Conservation (phyloP, 2,329 filamentous ascomycete species). For the Dryadomyces sulphureus region DNA sequence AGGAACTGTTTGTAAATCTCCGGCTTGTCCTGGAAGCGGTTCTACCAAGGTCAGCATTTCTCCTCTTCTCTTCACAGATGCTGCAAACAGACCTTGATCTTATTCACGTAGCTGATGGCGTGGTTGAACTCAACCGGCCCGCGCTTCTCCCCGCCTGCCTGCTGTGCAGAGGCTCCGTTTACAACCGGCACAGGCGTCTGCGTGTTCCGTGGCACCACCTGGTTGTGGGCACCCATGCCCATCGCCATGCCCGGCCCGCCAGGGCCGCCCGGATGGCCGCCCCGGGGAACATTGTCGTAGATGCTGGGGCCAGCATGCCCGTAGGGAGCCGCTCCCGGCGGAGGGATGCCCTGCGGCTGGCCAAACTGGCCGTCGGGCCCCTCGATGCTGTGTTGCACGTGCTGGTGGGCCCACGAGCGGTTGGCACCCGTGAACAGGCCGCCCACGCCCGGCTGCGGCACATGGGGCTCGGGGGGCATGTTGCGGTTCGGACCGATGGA, state of each 20-base stretch:
- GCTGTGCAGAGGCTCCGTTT: conserved; percentile 44
- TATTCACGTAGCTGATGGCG: conserved; percentile 98
- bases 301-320: conserved; percentile 8
- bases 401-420: conserved; percentile 22
- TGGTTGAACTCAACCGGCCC: conserved; percentile 98
- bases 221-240: conserved; percentile 18
- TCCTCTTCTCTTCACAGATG: no score
- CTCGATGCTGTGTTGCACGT: conserved; percentile 42
- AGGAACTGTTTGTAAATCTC: conserved; percentile 99
- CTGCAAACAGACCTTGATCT: conserved; percentile 82
- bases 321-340: conserved; percentile 17
- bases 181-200: conserved; percentile 40
- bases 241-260: conserved; percentile 2
- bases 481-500: conserved; percentile 51
- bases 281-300: conserved; percentile 7
- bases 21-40: conserved; percentile 88
- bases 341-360: conserved; percentile 34
- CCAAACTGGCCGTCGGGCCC: conserved; percentile 50
- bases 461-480: conserved; percentile 29
- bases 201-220: conserved; percentile 34
- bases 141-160: conserved; percentile 62
- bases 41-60: conserved; percentile 38
- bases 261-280: conserved; percentile 2
- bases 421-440: conserved; percentile 31
- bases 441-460: conserved; percentile 20